Base-by-base conservation (phyloP, 2,329 filamentous ascomycete genomes). In the Colletotrichum lentis region DNA sequence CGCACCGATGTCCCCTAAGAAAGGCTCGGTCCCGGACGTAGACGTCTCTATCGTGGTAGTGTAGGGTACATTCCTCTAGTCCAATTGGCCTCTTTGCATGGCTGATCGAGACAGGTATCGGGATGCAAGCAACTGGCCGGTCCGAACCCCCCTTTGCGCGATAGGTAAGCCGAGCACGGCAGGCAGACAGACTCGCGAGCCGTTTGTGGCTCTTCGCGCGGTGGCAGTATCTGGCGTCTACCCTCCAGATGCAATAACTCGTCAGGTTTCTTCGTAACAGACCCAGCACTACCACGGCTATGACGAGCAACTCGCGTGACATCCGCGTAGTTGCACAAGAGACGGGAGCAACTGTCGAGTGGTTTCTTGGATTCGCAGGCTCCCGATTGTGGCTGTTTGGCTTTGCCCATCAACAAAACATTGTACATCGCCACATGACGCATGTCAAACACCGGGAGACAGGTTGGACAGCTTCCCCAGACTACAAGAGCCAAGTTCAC, bases 341-440 rank as follows among this genome's bases (percentile, higher is more conserved):
- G 16, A 37, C 50, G 50, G 58, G 44, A 44, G 22, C 43, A 61
- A 20, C 64, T 59, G 44, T 66, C 44, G n/a, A 35, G 12, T 39
- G 16, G 6, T n/a, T 8, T 41, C 50, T 22, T 22, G 22, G 41
- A 41, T 50, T 18, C 58, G 35, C 24, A 31, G 14, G 7, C 16
- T 24, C 35, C 35, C 64, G 35, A n/a, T 22, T 31, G 3, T 37
- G 12, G 22, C 22, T 35, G 27, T 44, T 12, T 5, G 10, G 27
- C 27, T 52, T 3, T n/a, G 16, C 12, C 24, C 3, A 20, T 24
- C 20, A 31, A 54, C 56, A 31, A 31, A 31, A 31, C 27, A 31
- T 8, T 31, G 1, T 31, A 37, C 49, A 31, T 20, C 27, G 14
- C 31, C 47, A 47, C 41, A 44, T 47, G 27, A 31, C 50, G 41